Base-by-base conservation (phyloP, 257 asterid genomes). In the Fraxinus cuspidata region DNA sequence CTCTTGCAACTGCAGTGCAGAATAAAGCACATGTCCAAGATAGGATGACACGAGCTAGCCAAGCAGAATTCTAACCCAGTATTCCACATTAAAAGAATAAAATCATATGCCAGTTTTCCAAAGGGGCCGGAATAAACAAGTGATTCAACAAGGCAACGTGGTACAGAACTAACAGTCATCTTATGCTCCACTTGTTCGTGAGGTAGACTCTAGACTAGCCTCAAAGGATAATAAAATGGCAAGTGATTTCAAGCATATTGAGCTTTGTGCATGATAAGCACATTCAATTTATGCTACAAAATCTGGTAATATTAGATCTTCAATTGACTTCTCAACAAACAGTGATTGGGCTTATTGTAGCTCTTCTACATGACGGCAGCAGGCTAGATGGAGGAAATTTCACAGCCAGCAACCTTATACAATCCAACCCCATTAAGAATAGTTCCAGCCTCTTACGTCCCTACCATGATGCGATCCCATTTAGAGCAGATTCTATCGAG, bases 381-480 rank as follows among this genome's bases (percentile, higher is more conserved):
- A 60, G 16, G 68, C 68, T 60, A 60, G 68, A 60, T 60, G 32
- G 68, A 60, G 68, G 16, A 51, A 60, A 60, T 23, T 60, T 60
- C 31, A 10, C 32, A 60, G 32, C 69, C 28, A 12, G 6, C 69
- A 23, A 63, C 32, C 69, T 35, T 13, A 27, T 56, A 56, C 11
- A 21, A 19, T 56, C 27, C 27, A 56, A 47, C 56, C 56, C 56
- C 56, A 47, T 47, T 47, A 47, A 47, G 56, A 47, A 13, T 13
- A 15, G 56, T 47, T 47, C 56, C 15, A 47, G 56, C n/a, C n/a
- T 15, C 21, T 19, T 19, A 4, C 25, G 0, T 53, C 25, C 60
- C 21, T 49, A 3, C n/a, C 25, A 19, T 19, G 27, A 19, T 5
- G 3, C 64, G 5, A 15, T 18, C 18, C 60, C n/a, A 49, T 49